Evolutionary conservation across 352 stramenopile genomes (phyloP), one percentile per base, ranked within the genome.

Genomic region (Globisporangium barbulae): DNA sequence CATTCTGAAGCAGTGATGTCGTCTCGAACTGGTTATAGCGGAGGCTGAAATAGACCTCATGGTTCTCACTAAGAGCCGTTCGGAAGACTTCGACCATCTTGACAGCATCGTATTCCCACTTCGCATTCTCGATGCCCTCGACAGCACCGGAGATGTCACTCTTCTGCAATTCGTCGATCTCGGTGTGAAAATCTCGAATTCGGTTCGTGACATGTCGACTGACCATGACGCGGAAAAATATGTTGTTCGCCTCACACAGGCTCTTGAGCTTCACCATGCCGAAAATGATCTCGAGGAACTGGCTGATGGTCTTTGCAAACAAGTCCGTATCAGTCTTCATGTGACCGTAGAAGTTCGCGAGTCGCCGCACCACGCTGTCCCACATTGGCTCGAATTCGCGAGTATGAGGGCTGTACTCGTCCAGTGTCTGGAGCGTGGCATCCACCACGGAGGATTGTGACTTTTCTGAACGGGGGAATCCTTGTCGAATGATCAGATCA

Each of bases 1-100:
- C 58, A 19, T 64, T 30, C 31, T 64, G 47, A 17, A 64, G 58
- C 21, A 64, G 35, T 19, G 58, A 54, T 21, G 52, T 56, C n/a
- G 58, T 21, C 28, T 64, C 58, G 10, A 31, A n/a, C 2, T 25
- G 47, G 5, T 64, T 15, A 8, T 28, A 10, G 28, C n/a, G 39
- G 28, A 50, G 19, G 25, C 39, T 37, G 13, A 15, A 5, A 21
- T 17, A 7, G 25, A 37, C 22, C 6, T 9, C 5, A 12, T 39
- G 1, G 30, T 19, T 3, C 9, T 39, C 49, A 7, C 28, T 33
- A 9, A 61, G 41, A 12, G 22, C 28, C 7, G 19, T 25, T 0
- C 13, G 19, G 41, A 61, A 61, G 55, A 33, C 17, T n/a, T 35
- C 9, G n/a, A 53, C n/a, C 55, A 61, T 61, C 17, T 25, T 10